Base-by-base conservation (phyloP, 192 early-diverging fungal genomes). In the Coemansia sp. region DNA sequence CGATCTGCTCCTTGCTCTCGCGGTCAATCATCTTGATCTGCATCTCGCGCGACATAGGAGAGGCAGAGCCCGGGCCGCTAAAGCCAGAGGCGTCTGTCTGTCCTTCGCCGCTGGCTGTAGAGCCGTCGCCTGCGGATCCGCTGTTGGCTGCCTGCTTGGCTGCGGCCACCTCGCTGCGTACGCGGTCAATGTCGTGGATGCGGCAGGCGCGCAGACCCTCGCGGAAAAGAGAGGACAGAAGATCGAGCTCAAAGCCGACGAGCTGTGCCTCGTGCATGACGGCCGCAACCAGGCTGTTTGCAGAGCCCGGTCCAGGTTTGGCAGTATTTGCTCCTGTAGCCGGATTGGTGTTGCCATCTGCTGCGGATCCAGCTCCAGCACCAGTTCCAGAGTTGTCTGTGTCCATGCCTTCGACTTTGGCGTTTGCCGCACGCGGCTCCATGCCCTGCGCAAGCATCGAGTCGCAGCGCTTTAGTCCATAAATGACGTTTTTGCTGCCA, bases 1-100 rank as follows among this genome's bases (percentile, higher is more conserved):
- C 94, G 25, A 93, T 74, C 24, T 89, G 83, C 51, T 99, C 94
- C 58, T 97, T 97, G 51, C 90, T 93, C 30, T 91, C 86, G 58
- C 90, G 89, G 20, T 87, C 77, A 14, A 83, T 73, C 24, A 81
- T 75, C 44, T 82, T 80, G 17, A 89, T 65, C 44, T 83, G 77
- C 4, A 61, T 50, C 46, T 74, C 64, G 29, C 72, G 64, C 9
- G 65, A 57, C 26, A 35, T 9, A 23, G 5, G 55, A 35, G 33
- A 10, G 9, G 4, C 7, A 3, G 5, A 26, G 19, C 5, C 23
- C 8, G 23, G 23, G 4, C 24, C 42, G 42, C 24, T 14, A 39
- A 37, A 53, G 46, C 17, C 32, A 35, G n/a, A 37, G 41, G 11
- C 24, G 24, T 13, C 34, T n/a, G n/a, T n/a, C n/a, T n/a, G n/a